Base-by-base conservation (phyloP, 257 asterid genomes). In the Solanum piurae region DNA sequence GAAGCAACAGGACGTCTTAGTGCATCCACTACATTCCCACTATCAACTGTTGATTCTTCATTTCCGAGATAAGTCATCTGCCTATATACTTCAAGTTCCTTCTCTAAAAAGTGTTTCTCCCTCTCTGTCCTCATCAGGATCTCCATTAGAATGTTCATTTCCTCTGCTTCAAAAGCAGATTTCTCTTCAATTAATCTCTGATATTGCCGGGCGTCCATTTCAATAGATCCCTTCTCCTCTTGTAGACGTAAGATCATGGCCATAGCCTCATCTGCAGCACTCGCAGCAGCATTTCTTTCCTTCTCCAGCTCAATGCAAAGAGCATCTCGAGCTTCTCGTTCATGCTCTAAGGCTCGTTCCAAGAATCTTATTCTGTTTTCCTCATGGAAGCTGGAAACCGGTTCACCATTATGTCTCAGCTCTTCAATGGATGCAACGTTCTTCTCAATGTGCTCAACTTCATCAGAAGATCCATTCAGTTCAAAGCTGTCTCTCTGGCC, bases 211-310 rank as follows among this genome's bases (percentile, higher is more conserved):
- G 99, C 98, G 85, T 96, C 98, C 96, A 97, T 97, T 91, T 93
- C 95, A 87, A 96, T 90, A 82, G 92, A 90, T 11, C 98, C 97
- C 91, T 97, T 97, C 89, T 97, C 99, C 76, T 91, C 97, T 89
- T 95, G 98, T n/a, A 97, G 95, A 40, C 99, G 98, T 31, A 91
- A 92, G 89, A 97, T 97, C 99, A 97, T 97, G 74, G 98, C 98
- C 98, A 97, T 94, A 62, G 98, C 98, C 94, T 95, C 99, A 60
- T 97, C 99, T 23, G 99, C 99, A 87, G 99, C 98, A 88, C 88
- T 83, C 46, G 98, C 98, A 34, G 99, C 97, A 36, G 99, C 96
- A 91, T 91, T 93, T 92, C 98, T 94, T 92, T 97, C 99, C 94
- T 93, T 93, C 88, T 97, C 98, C 71, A 97, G 99, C 90, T 97